These are phyloP conservation scores for Cladorrhinum samala DNA, from an alignment of 495 filamentous ascomycete species.

Conservation along the genomic window DNA sequence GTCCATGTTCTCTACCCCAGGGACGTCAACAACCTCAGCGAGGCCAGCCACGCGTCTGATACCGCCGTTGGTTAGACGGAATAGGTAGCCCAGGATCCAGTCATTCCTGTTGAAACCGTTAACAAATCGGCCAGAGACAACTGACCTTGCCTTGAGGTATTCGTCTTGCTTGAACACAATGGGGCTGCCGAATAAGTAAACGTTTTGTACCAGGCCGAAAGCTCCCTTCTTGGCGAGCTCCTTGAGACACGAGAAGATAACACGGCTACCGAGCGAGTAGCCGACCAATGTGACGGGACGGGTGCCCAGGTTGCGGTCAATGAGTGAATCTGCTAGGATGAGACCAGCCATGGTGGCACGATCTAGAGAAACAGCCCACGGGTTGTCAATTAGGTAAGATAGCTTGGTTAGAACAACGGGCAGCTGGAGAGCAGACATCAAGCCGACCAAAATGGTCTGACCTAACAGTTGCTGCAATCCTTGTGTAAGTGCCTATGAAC, in stretches of 20 bases:
- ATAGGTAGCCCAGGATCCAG: slow-evolving; percentile 97
- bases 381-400: slow-evolving; percentile 95
- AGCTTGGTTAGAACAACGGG: slow-evolving; percentile 92
- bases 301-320: slow-evolving; percentile 84
- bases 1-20: slow-evolving; percentile 83
- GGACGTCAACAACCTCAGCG: slow-evolving; percentile 66
- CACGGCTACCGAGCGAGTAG: slow-evolving; percentile 85
- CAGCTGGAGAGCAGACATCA: slow-evolving; percentile 93
- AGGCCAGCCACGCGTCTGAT: slow-evolving; percentile 90
- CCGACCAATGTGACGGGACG: slow-evolving; percentile 93
- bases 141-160: slow-evolving; percentile 69
- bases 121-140: slow-evolving; percentile 85
- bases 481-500: slow-evolving; percentile 76
- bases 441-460: slow-evolving; percentile 74
- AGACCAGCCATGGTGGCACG: slow-evolving; percentile 81
- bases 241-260: slow-evolving; percentile 87
- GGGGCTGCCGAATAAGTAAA: slow-evolving; percentile 89
- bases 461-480: slow-evolving; percentile 93
- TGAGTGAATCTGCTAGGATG: slow-evolving; percentile 92
- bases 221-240: slow-evolving; percentile 85
- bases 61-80: slow-evolving; percentile 88
- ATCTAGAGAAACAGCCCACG: slow-evolving; percentile 90
- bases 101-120: slow-evolving; percentile 93
- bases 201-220: slow-evolving; percentile 89
- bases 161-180: slow-evolving; percentile 91